A percentile compares a stretch with the other conserved stretches of the same genome.
These are phyloP conservation scores for Lactifluus subvellereus DNA, from an alignment of 768 basidiomycete species.

Conservation along the genomic window DNA sequence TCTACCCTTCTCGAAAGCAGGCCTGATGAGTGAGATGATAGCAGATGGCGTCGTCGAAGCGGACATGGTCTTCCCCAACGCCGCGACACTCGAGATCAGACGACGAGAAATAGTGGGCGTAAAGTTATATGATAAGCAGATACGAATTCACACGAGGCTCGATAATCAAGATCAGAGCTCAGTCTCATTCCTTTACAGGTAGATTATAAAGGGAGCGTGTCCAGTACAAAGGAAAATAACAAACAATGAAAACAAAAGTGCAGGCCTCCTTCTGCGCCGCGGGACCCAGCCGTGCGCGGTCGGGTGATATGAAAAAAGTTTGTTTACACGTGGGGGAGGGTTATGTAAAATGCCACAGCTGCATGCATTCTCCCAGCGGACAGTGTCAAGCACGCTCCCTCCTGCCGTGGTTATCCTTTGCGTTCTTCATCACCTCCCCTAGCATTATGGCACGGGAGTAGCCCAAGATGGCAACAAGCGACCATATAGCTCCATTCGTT, in stretches of 20 bases:
- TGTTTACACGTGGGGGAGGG: neutral
- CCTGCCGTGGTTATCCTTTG: conserved; percentile 56
- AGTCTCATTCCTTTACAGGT: neutral
- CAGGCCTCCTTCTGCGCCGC: conserved; percentile 1
- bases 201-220: neutral
- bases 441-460: conserved; percentile 60
- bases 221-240: neutral
- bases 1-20: conserved; percentile 52
- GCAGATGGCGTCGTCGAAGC: conserved; percentile 5
- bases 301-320: neutral
- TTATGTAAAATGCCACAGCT: conserved; percentile 18
- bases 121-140: neutral
- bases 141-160: neutral
- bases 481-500: conserved; percentile 78
- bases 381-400: conserved; percentile 47
- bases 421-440: conserved; percentile 65
- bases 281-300: conserved; percentile 12
- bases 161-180: neutral
- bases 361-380: conserved; percentile 4
- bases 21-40: conserved; percentile 50
- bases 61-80: conserved; percentile 8
- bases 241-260: neutral
- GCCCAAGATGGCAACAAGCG: conserved; percentile 60
- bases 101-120: conserved; percentile 3
- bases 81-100: conserved; percentile 1